These are phyloP conservation scores for Obba rivulosa DNA, from an alignment of 768 basidiomycete species.

Conservation along the genomic window DNA sequence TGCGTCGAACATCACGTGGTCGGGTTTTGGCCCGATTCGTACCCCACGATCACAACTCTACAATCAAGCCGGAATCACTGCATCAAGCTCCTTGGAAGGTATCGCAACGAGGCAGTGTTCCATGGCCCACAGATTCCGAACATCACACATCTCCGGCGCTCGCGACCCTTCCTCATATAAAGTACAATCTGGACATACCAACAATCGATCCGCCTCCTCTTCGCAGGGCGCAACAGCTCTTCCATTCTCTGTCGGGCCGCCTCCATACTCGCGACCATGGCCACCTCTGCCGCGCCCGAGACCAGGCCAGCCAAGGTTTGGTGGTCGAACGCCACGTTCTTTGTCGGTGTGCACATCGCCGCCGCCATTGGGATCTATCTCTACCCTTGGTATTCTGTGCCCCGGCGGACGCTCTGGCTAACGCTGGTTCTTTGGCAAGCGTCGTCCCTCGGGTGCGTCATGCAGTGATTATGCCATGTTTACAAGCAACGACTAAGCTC, in stretches of 20 bases:
- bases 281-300: neutral
- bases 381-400: constrained; percentile 41
- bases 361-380: constrained; percentile 47
- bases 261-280: neutral
- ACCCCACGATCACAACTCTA: no score
- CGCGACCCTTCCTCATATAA: no score
- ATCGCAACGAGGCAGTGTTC: no score
- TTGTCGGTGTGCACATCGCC: constrained; percentile 51
- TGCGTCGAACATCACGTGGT: no score
- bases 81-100: no score
- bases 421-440: constrained; percentile 61
- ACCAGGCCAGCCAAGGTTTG: constrained; percentile 31
- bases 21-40: no score
- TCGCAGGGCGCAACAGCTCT: neutral
- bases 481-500: neutral
- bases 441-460: constrained; percentile 60
- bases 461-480: neutral
- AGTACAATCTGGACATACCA: no score
- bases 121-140: no score
- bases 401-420: constrained; percentile 43
- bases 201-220: neutral
- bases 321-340: constrained; percentile 62
- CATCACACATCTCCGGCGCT: no score
- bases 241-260: neutral
- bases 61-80: no score